These are phyloP conservation scores for Coemansia sp. DNA, from an alignment of 371 early-diverging fungal species.

Conservation along the genomic window DNA sequence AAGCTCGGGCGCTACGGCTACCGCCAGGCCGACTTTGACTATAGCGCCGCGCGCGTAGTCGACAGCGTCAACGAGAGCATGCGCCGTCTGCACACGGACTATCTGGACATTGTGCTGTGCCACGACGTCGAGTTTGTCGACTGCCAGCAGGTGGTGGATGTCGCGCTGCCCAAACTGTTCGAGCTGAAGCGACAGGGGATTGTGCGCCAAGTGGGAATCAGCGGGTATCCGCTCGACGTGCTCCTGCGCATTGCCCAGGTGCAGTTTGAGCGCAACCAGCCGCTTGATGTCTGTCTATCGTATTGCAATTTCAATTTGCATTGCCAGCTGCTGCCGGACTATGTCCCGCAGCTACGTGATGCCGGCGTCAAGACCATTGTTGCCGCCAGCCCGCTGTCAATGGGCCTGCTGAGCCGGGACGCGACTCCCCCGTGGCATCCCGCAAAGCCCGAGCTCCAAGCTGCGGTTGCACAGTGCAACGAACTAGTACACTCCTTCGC, in stretches of 20 bases:
- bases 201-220: slow-evolving; percentile 71
- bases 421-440: slow-evolving; percentile 76
- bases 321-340: slow-evolving; percentile 62
- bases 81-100: slow-evolving; percentile 63
- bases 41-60: slow-evolving; percentile 57
- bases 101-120: slow-evolving; percentile 73
- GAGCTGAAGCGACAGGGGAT: slow-evolving; percentile 65
- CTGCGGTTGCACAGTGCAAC: slow-evolving; percentile 58
- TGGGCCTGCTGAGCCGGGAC: slow-evolving; percentile 68
- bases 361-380: slow-evolving; percentile 64
- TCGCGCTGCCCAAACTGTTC: slow-evolving; percentile 67
- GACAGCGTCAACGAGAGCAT: slow-evolving; percentile 66
- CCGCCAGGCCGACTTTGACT: slow-evolving; percentile 65
- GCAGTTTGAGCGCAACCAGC: slow-evolving; percentile 61
- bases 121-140: slow-evolving; percentile 85
- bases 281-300: slow-evolving; percentile 68
- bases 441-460: slow-evolving; percentile 59
- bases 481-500: slow-evolving; percentile 28
- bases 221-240: slow-evolving; percentile 72
- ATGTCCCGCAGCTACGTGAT: slow-evolving; percentile 57
- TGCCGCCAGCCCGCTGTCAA: slow-evolving; percentile 75
- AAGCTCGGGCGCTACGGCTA: slow-evolving; percentile 79
- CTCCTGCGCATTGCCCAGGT: slow-evolving; percentile 65
- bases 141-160: slow-evolving; percentile 54
- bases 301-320: slow-evolving; percentile 78